Base-by-base conservation (phyloP, 768 basidiomycete species). In the Trametes coccinea region DNA sequence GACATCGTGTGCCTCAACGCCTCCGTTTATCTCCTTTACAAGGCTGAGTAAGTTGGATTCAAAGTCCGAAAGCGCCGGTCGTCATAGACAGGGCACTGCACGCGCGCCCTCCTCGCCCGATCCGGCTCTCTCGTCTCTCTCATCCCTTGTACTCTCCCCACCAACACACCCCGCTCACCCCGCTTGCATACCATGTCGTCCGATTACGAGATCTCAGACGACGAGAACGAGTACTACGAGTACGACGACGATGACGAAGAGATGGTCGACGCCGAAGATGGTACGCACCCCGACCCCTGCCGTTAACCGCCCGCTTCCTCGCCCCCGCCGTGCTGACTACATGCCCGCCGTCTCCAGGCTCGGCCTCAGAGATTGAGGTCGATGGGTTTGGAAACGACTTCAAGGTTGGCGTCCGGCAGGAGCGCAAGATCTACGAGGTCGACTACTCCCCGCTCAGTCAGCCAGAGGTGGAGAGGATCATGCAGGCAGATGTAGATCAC, bases 401-500 rank as follows among this genome's bases (percentile, higher is more conserved):
- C 73, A 85, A 79, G 63, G 75, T 88, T 49, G 68, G 76, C 0
- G 72, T 78, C 4, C 87, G 85, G 71, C 79, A 77, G 46, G 82
- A 81, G 67, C 79, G 72, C 64, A 90, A 92, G 76, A 74, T 85
- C 2, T 97, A 93, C 71, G 93, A 97, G 69, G 84, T 97, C 45
- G 87, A 92, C n/a, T 90, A 87, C 71, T 85, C 90, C 59, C 82
- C 88, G 11, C 83, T 95, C 53, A 84, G 82, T 57, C 85, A 92
- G 70, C 67, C 75, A 5, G 85, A 87, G 27, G 86, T 99, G 54
- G 88, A 91, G 79, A 84, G 82, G 65, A 83, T 86, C 66, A 93
- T 97, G 85, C 77, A 80, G 61, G 73, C 77, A 55, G 92, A 95
- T 69, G 79, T 94, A 46, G 90, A 92, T n/a, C 86, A 95, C 73